These are phyloP conservation scores for Albugo laibachii DNA, from an alignment of 352 stramenopile genomes.

Conservation along the genomic window DNA sequence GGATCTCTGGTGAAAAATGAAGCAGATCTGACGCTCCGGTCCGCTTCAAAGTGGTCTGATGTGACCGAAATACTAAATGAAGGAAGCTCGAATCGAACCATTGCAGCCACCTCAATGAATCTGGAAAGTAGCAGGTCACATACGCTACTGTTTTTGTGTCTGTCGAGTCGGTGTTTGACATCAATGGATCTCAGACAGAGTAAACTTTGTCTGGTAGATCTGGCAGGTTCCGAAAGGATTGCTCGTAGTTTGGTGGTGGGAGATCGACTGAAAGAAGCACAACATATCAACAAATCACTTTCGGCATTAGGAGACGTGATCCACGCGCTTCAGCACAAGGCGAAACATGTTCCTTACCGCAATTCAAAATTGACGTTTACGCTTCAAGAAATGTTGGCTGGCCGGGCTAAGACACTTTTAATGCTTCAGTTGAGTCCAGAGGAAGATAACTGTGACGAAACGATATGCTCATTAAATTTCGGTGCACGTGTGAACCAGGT, in stretches of 20 bases:
- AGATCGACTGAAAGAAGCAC: conserved; percentile 87
- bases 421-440: conserved; percentile 83
- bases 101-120: conserved; percentile 73
- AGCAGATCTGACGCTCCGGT: conserved; percentile 36
- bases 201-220: conserved; percentile 94
- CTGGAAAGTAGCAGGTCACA: conserved; percentile 72
- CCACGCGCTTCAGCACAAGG: conserved; percentile 77
- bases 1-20: conserved; percentile 42
- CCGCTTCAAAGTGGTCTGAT: conserved; percentile 37
- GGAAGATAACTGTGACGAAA: conserved; percentile 60
- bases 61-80: conserved; percentile 46
- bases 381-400: conserved; percentile 81
- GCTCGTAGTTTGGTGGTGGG: conserved; percentile 64
- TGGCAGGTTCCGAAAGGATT: conserved; percentile 93
- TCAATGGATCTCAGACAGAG: conserved; percentile 52
- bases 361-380: conserved; percentile 92
- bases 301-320: conserved; percentile 95
- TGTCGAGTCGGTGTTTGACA: conserved; percentile 48
- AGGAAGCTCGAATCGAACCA: conserved; percentile 64
- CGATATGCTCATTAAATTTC: conserved; percentile 79
- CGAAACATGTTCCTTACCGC: conserved; percentile 87
- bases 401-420: conserved; percentile 83
- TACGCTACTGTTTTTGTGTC: conserved; percentile 58
- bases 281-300: conserved; percentile 98
- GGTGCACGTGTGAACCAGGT: conserved; percentile 78